Evolutionary conservation across 331 rosid genomes (phyloP).

Genomic region (Malus hybrid): DNA sequence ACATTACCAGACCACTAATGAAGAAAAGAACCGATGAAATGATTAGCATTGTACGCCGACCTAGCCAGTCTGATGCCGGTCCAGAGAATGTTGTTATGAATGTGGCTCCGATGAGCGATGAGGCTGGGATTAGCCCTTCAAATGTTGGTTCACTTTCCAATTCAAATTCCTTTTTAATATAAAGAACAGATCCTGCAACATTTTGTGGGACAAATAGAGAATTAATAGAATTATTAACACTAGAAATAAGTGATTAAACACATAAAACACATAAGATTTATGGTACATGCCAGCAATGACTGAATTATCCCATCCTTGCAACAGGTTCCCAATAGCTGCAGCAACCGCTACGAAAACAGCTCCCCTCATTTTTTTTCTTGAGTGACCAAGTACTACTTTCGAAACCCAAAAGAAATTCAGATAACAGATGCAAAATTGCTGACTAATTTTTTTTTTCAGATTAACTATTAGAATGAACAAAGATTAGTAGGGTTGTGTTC

Average conservation of each 20-base stretch:
- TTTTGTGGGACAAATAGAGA: neutral
- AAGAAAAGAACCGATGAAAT: slow-evolving; percentile 12
- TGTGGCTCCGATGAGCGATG: slow-evolving; percentile 19
- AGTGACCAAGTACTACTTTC: neutral
- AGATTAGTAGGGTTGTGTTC: neutral
- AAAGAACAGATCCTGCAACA: slow-evolving; percentile 12
- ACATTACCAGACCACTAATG: slow-evolving; percentile 9
- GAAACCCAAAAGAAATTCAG: neutral
- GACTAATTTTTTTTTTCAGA: neutral
- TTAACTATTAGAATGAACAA: neutral
- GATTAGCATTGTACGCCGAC: slow-evolving; percentile 16
- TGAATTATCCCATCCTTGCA: slow-evolving; percentile 27
- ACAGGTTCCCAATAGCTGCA: slow-evolving; percentile 21
- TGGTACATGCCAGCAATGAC: slow-evolving; percentile 18
- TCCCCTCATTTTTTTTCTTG: slow-evolving; percentile 13
- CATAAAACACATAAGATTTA: neutral
- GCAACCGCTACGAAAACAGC: slow-evolving; percentile 13
- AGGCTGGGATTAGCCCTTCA: slow-evolving; percentile 17
- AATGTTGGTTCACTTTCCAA: slow-evolving; percentile 11
- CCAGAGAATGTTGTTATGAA: slow-evolving; percentile 20
- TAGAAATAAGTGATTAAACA: too few relatives aligned
- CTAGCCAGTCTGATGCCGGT: slow-evolving; percentile 10
- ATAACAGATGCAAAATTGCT: neutral
- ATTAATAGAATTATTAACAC: neutral
- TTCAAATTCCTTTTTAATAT: slow-evolving; percentile 15